Evolutionary conservation across 78 protist species (phyloP), one percentile per base, ranked within the genome.

Genomic region (Polysphondylium violaceum): DNA sequence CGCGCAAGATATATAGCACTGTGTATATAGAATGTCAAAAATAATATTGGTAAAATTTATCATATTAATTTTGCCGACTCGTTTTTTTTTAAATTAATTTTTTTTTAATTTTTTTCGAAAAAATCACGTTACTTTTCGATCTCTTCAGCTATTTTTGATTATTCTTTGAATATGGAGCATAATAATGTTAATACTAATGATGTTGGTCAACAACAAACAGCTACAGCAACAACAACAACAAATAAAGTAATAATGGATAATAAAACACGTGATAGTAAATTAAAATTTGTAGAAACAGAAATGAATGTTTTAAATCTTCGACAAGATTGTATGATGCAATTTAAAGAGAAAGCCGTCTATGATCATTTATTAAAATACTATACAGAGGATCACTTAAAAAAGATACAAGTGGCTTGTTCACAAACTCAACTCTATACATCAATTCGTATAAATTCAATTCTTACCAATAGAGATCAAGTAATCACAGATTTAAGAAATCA

Each of bases 291-390:
- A 40, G 47, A 25, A 68, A 71, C 25, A 38, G 77, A 44, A 50
- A 71, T 71, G 56, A 33, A 29, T 8, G 50, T 71, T 27, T 50
- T 71, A 33, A 71, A 64, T 21, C 38, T 64, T 64, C 31, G 38
- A 38, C 14, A 41, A 25, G 75, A 68, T 33, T 41, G 75, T 68
- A 33, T 43, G 3, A 53, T 76, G 67, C 64, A 41, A 33, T 79
- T 29, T 40, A 36, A 67, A 67, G 47, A 79, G 44, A 17, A 67
- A 25, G 53, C 50, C 17, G 36, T 53, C 11, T 27, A 53, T 27
- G 3, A 79, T 8, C 88, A 79, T 67, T 61, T 79, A 31, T 35
- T 53, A 21, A 67, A 55, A 50, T 79, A 79, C 33, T 79, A 79
- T 67, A 36, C 41, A 7, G 17, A n/a, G 38, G 71, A 64, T 27